Base-by-base conservation (phyloP, 2,329 filamentous ascomycete genomes). In the Colletotrichum horii region DNA sequence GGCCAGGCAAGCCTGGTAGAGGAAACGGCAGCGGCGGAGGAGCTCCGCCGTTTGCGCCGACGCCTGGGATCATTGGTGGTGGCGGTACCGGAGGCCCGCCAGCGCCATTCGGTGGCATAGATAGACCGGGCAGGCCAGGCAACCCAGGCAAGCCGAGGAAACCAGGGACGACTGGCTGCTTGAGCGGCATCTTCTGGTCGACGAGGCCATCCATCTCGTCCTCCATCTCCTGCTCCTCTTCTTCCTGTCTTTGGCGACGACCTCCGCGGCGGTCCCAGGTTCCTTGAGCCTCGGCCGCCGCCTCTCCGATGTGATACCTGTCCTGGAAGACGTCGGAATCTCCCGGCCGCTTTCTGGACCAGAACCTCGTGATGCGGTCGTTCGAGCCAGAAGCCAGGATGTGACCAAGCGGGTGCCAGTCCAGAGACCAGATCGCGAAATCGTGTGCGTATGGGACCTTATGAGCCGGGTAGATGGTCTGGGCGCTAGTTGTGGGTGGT, bases 361-460 rank as follows among this genome's bases (percentile, higher is more conserved):
- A 99, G 87, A 99, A 99, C 64, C 97, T 93, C 4, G 97, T 98
- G 77, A 98, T 96, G 55, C 97, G 94, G 83, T 99, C 97, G 83
- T 99, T 98, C 14, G 96, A 98, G 15, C 97, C 97, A 3, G 96
- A 98, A 1, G 96, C 96, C 9, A 99, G 91, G 77, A 99, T 96
- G 82, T 99, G 97, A 32, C 97, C 97, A 0, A 98, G 89, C 1
- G 97, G 97, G 83, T 99, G 97, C 96, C 97, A 99, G 86, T 98
- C 96, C 66, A 99, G 90, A 22, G 96, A 98, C 97, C 97, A 99
- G 78, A 99, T 97, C 22, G 96, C 95, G 83, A 96, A 97, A 79
- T 98, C 95, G 83, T 99, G 97, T 1, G 97, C 97, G 81, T 93
- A 96, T 9, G 94, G 92, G 36, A 98, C 87, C 80, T 93, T 94